Percentiles rank a stretch among this genome's conserved stretches.
Evolutionary conservation across 164 flowering plant genomes (phyloP).

Genomic region (Dillenia suffruticosa): DNA sequence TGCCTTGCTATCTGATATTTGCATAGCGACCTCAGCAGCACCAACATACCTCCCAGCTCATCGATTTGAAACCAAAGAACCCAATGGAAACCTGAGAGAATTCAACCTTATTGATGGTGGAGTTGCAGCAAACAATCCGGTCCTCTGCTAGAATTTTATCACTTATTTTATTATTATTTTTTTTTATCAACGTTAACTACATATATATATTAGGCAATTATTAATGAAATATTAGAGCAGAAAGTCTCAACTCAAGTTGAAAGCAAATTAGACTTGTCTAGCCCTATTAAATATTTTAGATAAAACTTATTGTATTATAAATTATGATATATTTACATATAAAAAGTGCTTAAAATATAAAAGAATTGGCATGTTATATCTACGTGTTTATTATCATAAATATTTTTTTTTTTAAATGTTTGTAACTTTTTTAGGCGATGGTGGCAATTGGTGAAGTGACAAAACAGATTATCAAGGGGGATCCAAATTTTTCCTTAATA

Average conservation of each 20-base stretch:
- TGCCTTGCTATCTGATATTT: constrained; percentile 32
- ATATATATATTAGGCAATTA: no score
- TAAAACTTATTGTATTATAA: no score
- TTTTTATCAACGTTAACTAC: no score
- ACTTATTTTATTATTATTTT: no score
- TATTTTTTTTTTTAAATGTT: background rate
- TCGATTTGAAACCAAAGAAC: constrained; percentile 17
- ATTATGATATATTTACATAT: no score
- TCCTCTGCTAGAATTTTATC: background rate
- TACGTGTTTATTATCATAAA: background rate
- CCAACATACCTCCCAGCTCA: constrained; percentile 31
- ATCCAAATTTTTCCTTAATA: constrained; percentile 17
- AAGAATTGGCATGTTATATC: no score
- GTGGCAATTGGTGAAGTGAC: constrained; percentile 27
- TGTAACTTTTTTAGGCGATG: constrained; percentile 15
- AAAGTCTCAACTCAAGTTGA: no score
- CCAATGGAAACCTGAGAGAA: constrained; percentile 10
- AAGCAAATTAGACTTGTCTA: no score
- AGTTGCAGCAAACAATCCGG: constrained; percentile 46
- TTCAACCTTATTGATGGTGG: constrained; percentile 45
- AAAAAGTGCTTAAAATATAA: no score
- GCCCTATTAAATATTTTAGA: no score
- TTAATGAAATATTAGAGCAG: no score
- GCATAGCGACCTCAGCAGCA: constrained; percentile 40
- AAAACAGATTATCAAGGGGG: constrained; percentile 14